These are phyloP conservation scores for Iris macrosiphon DNA, from an alignment of 106 monocot species.

Conservation along the genomic window DNA sequence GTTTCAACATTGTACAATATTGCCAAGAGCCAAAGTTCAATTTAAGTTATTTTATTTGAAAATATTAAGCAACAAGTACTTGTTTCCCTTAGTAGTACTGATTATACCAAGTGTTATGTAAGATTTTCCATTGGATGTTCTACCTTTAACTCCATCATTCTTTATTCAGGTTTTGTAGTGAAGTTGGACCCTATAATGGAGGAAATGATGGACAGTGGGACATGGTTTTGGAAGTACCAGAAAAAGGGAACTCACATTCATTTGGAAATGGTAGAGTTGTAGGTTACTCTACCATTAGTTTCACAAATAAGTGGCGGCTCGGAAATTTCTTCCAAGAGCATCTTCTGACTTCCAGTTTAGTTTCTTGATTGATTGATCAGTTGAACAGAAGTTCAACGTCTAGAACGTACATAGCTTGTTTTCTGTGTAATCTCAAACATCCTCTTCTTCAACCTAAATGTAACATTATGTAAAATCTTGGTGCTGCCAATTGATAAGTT, in stretches of 20 bases:
- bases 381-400: conserved; percentile 2
- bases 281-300: background rate
- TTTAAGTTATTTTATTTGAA: no score
- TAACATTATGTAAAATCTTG: background rate
- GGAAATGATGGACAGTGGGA: conserved; percentile 62
- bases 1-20: no score
- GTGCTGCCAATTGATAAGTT: no score
- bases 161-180: conserved; percentile 44
- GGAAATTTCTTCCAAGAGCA: background rate
- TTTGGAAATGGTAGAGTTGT: conserved; percentile 52
- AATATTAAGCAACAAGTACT: no score
- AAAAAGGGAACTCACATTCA: conserved; percentile 45
- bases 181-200: conserved; percentile 50
- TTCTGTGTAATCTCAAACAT: background rate
- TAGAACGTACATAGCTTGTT: conserved; percentile 8
- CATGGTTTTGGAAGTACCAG: conserved; percentile 89
- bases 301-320: background rate
- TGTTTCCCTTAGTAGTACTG: no score
- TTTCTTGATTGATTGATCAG: conserved; percentile 1
- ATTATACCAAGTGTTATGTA: no score
- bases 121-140: no score
- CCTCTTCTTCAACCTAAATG: background rate
- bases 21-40: no score
- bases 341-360: background rate
- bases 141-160: background rate